Evolutionary conservation across 1,284 basidiomycete species (phyloP), one percentile per base, ranked within the genome.

Genomic region (Ceratobasidium papillatum): DNA sequence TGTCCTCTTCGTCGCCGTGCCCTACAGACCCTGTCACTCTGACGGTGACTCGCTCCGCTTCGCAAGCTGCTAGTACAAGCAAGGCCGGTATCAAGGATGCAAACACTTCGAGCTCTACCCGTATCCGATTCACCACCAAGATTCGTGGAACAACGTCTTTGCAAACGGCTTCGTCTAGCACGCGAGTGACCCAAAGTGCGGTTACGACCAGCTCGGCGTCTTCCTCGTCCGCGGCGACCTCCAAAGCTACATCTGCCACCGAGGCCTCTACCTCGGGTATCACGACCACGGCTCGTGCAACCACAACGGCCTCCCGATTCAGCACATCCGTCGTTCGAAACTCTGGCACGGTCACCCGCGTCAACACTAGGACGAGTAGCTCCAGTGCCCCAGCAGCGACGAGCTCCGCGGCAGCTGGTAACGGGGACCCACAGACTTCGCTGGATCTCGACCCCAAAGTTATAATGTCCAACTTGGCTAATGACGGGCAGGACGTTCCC

Each of bases 371-470:
- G 59, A 74, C 59, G 69, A 62, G 22, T 73, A 59, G 41, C 68
- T 63, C 69, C 61, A 54, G n/a, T 43, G 72, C 52, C 65, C 56
- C 34, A 54, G 45, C 64, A 25, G 65, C 62, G 65, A 64, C 36
- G 74, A 74, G 61, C 75, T 59, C 47, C 75, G 76, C 22, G 51
- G 73, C 9, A 49, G 61, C n/a, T 56, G 43, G 32, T 54, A 72
- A 58, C 74, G 58, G 34, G 75, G 76, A 76, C 78, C 82, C 82
- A 9, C 85, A 87, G 77, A 82, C 80, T 2, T 84, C 84, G 54
- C 79, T 83, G 64, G 88, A 87, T 41, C 84, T 91, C 74, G 85
- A 90, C 79, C 85, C 87, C 64, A 77, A 75, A 38, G 85, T 88
- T 66, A 84, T 91, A 79, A 86, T 87, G 8, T 78, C 71, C 59